Conservation (phyloP, 2,329 filamentous ascomycete genomes). For the Colletotrichum coccodes region DNA sequence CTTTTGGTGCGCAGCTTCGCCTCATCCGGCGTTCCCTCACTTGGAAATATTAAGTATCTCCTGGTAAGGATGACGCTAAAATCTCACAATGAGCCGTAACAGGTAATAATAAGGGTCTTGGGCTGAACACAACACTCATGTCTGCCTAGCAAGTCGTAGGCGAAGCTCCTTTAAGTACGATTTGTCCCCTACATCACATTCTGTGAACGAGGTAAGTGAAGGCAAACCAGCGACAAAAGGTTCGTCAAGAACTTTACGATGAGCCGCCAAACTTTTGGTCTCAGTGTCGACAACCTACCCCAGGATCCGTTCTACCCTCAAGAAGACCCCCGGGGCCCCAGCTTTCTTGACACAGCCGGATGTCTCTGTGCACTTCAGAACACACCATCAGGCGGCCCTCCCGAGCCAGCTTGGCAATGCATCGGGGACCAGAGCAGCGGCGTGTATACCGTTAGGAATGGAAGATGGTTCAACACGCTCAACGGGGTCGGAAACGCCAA, state of each 20-base stretch:
- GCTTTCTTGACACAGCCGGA: conserved; percentile 51
- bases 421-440: conserved; percentile 54
- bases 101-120: background rate
- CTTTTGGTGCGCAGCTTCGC: background rate
- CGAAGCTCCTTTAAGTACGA: background rate
- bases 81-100: background rate
- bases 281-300: conserved; percentile 35
- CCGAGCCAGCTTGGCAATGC: conserved; percentile 51
- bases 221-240: background rate
- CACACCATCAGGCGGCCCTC: conserved; percentile 29
- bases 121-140: background rate
- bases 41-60: background rate
- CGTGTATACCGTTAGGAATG: conserved; percentile 46
- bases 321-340: conserved; percentile 43
- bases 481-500: conserved; percentile 37
- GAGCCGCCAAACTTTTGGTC: background rate
- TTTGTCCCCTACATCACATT: background rate
- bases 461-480: conserved; percentile 53
- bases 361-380: conserved; percentile 49
- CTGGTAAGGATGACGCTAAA: background rate
- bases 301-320: conserved; percentile 51
- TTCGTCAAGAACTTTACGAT: background rate
- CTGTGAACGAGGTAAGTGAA: background rate
- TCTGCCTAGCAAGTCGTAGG: background rate
- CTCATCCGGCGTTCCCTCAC: background rate